Evolutionary conservation across 1,139 yeast genomes (phyloP).

Genomic region (Nakaseomyces nivariensis): DNA sequence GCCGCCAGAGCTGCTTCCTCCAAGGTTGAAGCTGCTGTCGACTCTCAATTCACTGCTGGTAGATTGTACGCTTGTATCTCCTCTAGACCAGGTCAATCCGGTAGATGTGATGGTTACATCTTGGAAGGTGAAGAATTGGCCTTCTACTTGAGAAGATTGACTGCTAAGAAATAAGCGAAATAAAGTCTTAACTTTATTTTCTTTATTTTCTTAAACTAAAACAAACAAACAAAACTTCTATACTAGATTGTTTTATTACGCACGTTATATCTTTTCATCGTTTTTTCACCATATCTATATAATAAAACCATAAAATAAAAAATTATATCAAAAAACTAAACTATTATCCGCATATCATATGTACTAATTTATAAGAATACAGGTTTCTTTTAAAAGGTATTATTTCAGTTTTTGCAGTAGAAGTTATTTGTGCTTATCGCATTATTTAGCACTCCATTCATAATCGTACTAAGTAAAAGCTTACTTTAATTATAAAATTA

Average conservation of each 20-base stretch:
- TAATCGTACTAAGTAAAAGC: too few species aligned
- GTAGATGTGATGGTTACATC: conserved; percentile 99
- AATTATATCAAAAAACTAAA: conserved; percentile 3
- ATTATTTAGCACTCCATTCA: too few species aligned
- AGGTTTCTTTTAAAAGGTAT: background rate
- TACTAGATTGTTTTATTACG: conserved; percentile 3
- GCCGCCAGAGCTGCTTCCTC: conserved; percentile 84
- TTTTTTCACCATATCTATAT: conserved; percentile 1
- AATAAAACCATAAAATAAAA: conserved; percentile 2
- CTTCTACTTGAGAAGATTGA: conserved; percentile 99
- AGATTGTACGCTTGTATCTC: conserved; percentile 97
- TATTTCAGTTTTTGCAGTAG: too few species aligned
- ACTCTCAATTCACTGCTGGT: conserved; percentile 96
- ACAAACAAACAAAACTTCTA: background rate
- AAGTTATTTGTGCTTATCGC: too few species aligned
- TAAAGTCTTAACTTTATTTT: background rate
- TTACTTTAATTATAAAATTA: too few species aligned
- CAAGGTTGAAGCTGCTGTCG: conserved; percentile 82
- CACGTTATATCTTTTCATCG: conserved; percentile 4
- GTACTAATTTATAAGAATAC: background rate
- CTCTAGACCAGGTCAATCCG: conserved; percentile 99
- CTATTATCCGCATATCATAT: conserved; percentile 1
- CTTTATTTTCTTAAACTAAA: background rate
- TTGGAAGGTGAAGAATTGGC: conserved; percentile 99
- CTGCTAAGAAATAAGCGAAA: conserved; percentile 79